Percentiles rank a stretch among this genome's conserved stretches.
Evolutionary conservation across 345 rosid genomes (phyloP).

Genomic region (Trapa bicornis): DNA sequence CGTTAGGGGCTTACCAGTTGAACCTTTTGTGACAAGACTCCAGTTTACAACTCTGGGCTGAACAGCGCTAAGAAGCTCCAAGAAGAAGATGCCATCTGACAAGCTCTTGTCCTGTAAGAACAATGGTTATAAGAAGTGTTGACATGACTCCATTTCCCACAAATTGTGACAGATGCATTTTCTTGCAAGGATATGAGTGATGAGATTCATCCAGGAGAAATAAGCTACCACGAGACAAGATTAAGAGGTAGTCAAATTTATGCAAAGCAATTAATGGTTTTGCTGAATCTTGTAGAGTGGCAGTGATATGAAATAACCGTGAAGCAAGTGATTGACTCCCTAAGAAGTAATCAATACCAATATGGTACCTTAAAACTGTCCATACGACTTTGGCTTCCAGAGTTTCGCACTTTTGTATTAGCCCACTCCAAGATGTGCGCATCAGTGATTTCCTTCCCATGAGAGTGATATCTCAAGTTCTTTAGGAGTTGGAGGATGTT

Average conservation of each 20-base stretch:
- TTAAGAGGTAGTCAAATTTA: too few species aligned
- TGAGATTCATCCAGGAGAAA: too few species aligned
- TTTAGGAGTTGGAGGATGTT: constrained; percentile 86
- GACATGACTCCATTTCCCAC: background rate
- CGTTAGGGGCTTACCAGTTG: constrained; percentile 32
- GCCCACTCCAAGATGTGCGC: constrained; percentile 90
- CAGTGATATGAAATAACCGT: background rate
- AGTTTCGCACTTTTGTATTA: constrained; percentile 51
- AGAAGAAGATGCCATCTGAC: constrained; percentile 80
- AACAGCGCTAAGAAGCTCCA: constrained; percentile 82
- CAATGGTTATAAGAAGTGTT: background rate
- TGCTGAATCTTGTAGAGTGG: background rate
- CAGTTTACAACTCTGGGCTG: constrained; percentile 85
- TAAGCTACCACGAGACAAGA: too few species aligned
- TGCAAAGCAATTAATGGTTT: background rate
- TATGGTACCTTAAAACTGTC: constrained; percentile 67
- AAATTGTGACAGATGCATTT: too few species aligned
- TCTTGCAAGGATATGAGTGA: too few species aligned
- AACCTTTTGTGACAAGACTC: constrained; percentile 90
- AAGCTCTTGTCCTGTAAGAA: constrained; percentile 67
- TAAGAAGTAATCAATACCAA: background rate
- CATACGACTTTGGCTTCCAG: constrained; percentile 67
- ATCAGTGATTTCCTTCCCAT: constrained; percentile 77
- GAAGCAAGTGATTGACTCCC: background rate
- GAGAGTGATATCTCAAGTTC: constrained; percentile 83